Base-by-base conservation (phyloP, 2,329 filamentous ascomycete genomes). In the Sclerotinia minor region DNA sequence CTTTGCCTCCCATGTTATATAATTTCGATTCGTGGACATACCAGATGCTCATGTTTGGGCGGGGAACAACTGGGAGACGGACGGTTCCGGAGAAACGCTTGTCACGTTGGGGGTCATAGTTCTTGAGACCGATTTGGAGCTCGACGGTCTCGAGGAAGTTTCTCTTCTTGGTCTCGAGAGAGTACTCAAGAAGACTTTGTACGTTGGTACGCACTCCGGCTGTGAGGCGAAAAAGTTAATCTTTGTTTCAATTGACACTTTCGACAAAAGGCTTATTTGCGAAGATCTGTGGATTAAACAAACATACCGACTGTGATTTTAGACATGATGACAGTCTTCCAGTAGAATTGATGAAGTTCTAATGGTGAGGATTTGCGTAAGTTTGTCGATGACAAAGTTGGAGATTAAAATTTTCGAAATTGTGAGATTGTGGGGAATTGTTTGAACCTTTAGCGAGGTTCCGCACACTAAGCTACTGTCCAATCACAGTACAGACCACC, bases 61-160 rank as follows among this genome's bases (percentile, higher is more conserved):
- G 93, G 78, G 94, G 95, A 77, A 98, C 87, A 79, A 88, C 86
- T 76, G 94, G 94, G 79, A 98, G 91, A 85, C 91, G 93, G 87
- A 99, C 92, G 83, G 95, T 98, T 83, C 95, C 95, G 69, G 92
- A 96, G 94, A 99, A 99, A 97, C 94, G 94, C 94, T 99, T 99
- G 87, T 99, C 95, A 92, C 95, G 94, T 90, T 98, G 87, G 80
- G 95, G 94, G 82, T 99, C 92, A 86, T 97, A 97, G 90, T 96
- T 96, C 91, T 96, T 96, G 81, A 96, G 89, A 82, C 92, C 92
- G 86, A 96, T 95, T 83, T 92, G 88, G 77, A 91, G 90, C 83
- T 93, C 90, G 81, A 97, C 92, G 80, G 92, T 94, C 87, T 95
- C 92, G 81, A 96, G 87, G 86, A 97, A 97, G 89, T 97, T 97